Base-by-base conservation (phyloP, 441 rosid species). In the Populus trichocarpa region DNA sequence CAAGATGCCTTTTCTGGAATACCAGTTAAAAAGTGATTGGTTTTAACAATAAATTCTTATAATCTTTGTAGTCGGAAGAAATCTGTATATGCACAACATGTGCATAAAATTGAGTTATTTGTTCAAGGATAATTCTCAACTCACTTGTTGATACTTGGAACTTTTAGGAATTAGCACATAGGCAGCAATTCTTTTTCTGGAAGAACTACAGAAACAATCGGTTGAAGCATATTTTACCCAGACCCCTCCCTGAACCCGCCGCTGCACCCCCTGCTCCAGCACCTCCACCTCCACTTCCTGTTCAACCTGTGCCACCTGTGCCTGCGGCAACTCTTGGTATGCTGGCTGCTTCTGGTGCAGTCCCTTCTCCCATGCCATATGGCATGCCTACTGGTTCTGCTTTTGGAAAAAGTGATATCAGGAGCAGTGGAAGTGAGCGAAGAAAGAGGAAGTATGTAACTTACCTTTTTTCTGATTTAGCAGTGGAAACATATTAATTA, bases 101-200 rank as follows among this genome's bases (percentile, higher is more conserved):
- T 11, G 50, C 12, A 53, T 32, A 63, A 50, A 69, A 61, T n/a
- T 70, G 20, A 50, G 3, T 26, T 30, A 18, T 7, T 72, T 76
- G 33, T 72, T 76, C 67, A 64, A 67, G 72, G 77, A 40, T 75
- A 73, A 4, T 81, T 76, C 12, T 57, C 2, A 73, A 67, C 33
- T 75, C 20, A 36, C 81, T 70, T 75, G 61, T 67, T 74, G 36
- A 75, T 30, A 20, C 23, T 57, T 83, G 50, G 73, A 42, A 50
- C 35, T 3, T 72, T 28, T 83, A 96, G 98, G 98, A 94, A 81
- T 78, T 96, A 89, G 90, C 93, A 2, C 98, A 94, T 83, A 87
- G 99, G 79, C 98, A 94, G 82, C 98, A 94, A 81, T 96, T 96
- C 88, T 96, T 89, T 81, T 94, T 82, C 82, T 94, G 98, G 99